These are phyloP conservation scores for Solanum acaule DNA, from an alignment of 257 asterid genomes.

Conservation along the genomic window DNA sequence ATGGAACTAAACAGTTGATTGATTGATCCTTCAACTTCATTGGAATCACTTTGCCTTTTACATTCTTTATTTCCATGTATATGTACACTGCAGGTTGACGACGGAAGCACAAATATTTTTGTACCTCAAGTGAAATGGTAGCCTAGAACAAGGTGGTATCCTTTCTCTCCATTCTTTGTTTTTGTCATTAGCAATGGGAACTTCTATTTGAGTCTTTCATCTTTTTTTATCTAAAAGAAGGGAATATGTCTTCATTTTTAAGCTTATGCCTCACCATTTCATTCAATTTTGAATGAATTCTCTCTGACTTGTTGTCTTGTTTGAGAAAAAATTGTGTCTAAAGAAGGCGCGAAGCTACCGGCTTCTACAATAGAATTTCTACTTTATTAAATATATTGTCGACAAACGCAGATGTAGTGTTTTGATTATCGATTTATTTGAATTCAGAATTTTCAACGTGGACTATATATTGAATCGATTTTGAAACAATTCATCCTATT, in stretches of 20 bases:
- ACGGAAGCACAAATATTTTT: neutral
- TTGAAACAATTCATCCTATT: too few relatives aligned
- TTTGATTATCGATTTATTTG: too few relatives aligned
- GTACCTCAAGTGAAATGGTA: neutral
- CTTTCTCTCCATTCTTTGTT: neutral
- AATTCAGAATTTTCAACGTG: too few relatives aligned
- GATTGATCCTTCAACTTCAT: neutral
- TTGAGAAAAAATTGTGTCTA: too few relatives aligned
- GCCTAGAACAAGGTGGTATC: neutral
- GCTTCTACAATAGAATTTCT: too few relatives aligned
- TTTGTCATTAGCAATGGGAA: neutral
- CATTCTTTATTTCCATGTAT: neutral
- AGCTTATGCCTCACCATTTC: neutral
- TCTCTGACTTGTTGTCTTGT: too few relatives aligned
- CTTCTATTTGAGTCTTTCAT: neutral
- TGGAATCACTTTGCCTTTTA: neutral
- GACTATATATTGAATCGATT: too few relatives aligned
- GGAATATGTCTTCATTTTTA: neutral
- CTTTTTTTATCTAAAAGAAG: neutral
- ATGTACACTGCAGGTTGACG: neutral
- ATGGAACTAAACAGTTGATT: constrained; percentile 37
- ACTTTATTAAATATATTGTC: too few relatives aligned
- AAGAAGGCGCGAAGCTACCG: too few relatives aligned
- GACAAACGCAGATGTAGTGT: too few relatives aligned
- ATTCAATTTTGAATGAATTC: neutral